Conservation (phyloP, 768 basidiomycete genomes). For the Tephrocybe sp. region DNA sequence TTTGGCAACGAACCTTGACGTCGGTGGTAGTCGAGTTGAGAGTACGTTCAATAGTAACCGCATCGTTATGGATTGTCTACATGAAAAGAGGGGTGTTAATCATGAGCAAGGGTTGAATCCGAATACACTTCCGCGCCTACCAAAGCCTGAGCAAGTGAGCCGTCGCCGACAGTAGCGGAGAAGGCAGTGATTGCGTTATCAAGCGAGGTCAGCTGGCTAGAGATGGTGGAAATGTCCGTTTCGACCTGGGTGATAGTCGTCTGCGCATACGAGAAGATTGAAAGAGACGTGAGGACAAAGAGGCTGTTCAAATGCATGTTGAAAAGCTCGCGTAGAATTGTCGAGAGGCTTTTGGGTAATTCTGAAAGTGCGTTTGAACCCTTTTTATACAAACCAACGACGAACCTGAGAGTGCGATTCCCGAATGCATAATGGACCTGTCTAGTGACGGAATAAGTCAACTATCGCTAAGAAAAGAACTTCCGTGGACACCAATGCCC, state of each 20-base stretch:
- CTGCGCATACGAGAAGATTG: slow-evolving; percentile 22
- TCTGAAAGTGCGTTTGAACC: not conserved
- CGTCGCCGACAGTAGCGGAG: slow-evolving; percentile 24
- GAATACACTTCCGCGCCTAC: slow-evolving; percentile 25
- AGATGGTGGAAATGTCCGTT: slow-evolving; percentile 28
- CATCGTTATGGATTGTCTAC: slow-evolving; percentile 31
- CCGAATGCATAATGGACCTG: too few species aligned
- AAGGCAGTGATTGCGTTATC: slow-evolving; percentile 30
- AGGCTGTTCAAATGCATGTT: slow-evolving; percentile 29
- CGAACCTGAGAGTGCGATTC: not conserved
- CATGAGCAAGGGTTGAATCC: not conserved
- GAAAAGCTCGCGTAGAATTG: slow-evolving; percentile 4
- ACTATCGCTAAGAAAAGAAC: not conserved
- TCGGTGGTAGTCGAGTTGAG: slow-evolving; percentile 28
- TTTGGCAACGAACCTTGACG: slow-evolving; percentile 19
- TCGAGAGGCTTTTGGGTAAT: not conserved
- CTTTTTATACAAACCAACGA: slow-evolving; percentile 1
- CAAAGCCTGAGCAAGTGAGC: too few species aligned
- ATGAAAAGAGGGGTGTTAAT: not conserved
- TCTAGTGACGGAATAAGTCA: slow-evolving; percentile 6
- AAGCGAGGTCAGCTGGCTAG: slow-evolving; percentile 26
- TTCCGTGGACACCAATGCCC: not conserved
- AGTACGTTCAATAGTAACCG: slow-evolving; percentile 19
- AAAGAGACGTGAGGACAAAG: slow-evolving; percentile 25
- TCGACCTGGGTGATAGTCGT: slow-evolving; percentile 28